phyloP scores from a whole-genome alignment of 2,329 filamentous ascomycete genomes.

The Gliomastix tumulicola region DNA sequence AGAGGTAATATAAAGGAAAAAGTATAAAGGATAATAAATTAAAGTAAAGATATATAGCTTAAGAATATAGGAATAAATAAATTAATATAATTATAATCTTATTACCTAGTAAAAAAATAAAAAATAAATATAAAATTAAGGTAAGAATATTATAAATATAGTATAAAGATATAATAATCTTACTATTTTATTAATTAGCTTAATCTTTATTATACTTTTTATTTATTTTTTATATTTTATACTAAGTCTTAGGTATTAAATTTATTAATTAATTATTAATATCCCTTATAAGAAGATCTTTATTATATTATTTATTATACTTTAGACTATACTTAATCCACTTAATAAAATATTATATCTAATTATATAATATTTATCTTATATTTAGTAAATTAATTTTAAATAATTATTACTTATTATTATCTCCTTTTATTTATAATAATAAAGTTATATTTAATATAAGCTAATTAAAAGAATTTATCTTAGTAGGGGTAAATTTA shows the following conservation, averaged over 20 bases:
- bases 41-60: too few relatives aligned
- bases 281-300: not conserved
- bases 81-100: not conserved
- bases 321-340: too few relatives aligned
- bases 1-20: too few relatives aligned
- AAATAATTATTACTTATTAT: not conserved
- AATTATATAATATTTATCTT: not conserved
- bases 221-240: too few relatives aligned
- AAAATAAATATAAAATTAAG: not conserved
- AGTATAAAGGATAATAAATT: too few relatives aligned
- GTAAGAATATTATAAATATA: not conserved
- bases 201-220: not conserved
- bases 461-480: too few relatives aligned
- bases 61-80: too few relatives aligned
- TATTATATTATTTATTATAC: not conserved
- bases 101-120: not conserved
- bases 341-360: not conserved
- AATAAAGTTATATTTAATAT: too few relatives aligned
- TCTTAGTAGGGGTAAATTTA: too few relatives aligned
- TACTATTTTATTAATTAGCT: not conserved
- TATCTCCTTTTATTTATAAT: too few relatives aligned
- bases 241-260: too few relatives aligned
- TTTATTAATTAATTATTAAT: not conserved
- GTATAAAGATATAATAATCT: not conserved
- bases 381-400: not conserved